Evolutionary conservation across 1,284 basidiomycete genomes (phyloP).

Genomic region (Veloboletus limbatus): DNA sequence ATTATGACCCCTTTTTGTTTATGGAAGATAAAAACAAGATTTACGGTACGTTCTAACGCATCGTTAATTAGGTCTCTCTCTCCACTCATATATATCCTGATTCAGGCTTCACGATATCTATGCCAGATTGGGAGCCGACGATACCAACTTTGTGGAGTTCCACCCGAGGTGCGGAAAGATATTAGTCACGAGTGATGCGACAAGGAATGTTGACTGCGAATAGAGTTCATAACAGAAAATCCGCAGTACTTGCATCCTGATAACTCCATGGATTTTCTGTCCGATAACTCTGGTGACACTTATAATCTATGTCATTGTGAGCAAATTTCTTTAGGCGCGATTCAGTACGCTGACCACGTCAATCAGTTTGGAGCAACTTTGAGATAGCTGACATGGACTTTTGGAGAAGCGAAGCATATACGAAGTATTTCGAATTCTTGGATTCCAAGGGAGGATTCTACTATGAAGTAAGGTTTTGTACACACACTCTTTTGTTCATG

Average conservation of each 20-base stretch:
- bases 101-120: conserved; percentile 72
- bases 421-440: conserved; percentile 67
- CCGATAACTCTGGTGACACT: conserved; percentile 59
- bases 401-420: conserved; percentile 77
- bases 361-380: conserved; percentile 79
- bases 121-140: conserved; percentile 77
- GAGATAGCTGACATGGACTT: conserved; percentile 85
- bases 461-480: conserved; percentile 58
- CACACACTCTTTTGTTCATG: neutral
- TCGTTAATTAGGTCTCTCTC: neutral
- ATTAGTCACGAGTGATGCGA: neutral
- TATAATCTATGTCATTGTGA: conserved; percentile 84
- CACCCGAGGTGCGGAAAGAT: conserved; percentile 50
- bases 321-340: conserved; percentile 26
- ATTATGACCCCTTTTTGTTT: conserved; percentile 77
- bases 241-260: conserved; percentile 64
- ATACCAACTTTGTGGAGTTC: conserved; percentile 76
- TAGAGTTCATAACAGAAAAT: conserved; percentile 41
- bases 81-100: neutral
- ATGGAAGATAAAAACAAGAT: conserved; percentile 77
- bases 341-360: neutral
- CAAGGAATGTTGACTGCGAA: neutral
- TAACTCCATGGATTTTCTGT: conserved; percentile 73
- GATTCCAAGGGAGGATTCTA: conserved; percentile 81
- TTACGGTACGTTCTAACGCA: conserved; percentile 46